These are phyloP conservation scores for Penicillium olsonii DNA, from an alignment of 2,329 filamentous ascomycete species.

Conservation along the genomic window DNA sequence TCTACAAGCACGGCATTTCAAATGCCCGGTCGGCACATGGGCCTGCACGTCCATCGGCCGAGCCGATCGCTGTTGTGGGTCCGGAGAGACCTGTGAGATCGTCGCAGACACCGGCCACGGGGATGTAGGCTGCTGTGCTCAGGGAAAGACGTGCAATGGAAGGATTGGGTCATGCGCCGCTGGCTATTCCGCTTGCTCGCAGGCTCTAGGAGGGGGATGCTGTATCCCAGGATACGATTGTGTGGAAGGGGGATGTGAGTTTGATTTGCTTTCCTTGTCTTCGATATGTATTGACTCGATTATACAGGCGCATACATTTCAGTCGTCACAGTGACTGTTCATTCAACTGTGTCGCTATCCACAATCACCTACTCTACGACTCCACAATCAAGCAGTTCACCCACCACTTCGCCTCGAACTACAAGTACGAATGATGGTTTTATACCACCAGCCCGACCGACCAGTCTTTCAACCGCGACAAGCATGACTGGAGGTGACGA, in stretches of 20 bases:
- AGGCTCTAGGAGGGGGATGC: constrained; percentile 59
- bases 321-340: constrained; percentile 38
- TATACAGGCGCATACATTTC: constrained; percentile 35
- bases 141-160: constrained; percentile 54
- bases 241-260: constrained; percentile 56
- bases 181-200: constrained; percentile 59
- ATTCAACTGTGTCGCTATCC: constrained; percentile 32
- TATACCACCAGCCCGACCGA: constrained; percentile 41
- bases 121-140: constrained; percentile 62
- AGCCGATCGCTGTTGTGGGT: constrained; percentile 60
- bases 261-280: not conserved
- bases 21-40: constrained; percentile 58
- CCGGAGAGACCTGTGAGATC: constrained; percentile 55
- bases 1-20: constrained; percentile 47
- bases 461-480: constrained; percentile 36
- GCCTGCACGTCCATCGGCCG: constrained; percentile 57
- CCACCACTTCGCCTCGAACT: constrained; percentile 32
- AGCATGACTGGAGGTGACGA: constrained; percentile 34
- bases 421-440: constrained; percentile 35
- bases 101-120: constrained; percentile 56
- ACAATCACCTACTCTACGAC: constrained; percentile 34
- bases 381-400: constrained; percentile 13
- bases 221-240: constrained; percentile 63
- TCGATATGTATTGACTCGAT: not conserved
- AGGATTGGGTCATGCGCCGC: constrained; percentile 52